Percentiles rank a stretch among this genome's conserved stretches.
These are phyloP conservation scores for Dioscorea alata DNA, from an alignment of 106 monocot genomes.

Conservation along the genomic window DNA sequence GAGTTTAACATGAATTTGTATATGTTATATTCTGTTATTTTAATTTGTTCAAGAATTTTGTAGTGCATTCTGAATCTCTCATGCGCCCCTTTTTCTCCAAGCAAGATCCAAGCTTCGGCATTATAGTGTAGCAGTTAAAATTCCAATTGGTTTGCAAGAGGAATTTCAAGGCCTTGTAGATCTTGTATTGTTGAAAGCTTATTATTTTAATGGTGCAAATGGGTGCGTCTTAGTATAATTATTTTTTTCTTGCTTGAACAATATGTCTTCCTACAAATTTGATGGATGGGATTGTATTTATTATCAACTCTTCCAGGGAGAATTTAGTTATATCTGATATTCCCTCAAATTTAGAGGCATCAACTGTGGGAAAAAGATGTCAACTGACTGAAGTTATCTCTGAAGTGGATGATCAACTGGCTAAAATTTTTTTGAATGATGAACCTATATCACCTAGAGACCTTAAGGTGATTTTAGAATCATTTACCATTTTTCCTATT, in stretches of 20 bases:
- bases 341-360: slow-evolving; percentile 54
- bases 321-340: slow-evolving; percentile 65
- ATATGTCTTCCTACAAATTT: too few relatives aligned
- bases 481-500: too few relatives aligned
- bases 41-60: too few relatives aligned
- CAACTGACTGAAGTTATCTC: slow-evolving; percentile 96
- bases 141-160: slow-evolving; percentile 95
- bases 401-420: slow-evolving; percentile 95
- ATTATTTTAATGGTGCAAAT: slow-evolving; percentile 78
- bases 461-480: slow-evolving; percentile 47
- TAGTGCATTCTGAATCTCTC: too few relatives aligned
- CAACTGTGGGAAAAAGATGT: slow-evolving; percentile 64
- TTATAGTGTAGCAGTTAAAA: slow-evolving; percentile 92
- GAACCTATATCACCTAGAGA: slow-evolving; percentile 67
- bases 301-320: slow-evolving; percentile 43
- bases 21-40: too few relatives aligned
- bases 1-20: too few relatives aligned
- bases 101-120: slow-evolving; percentile 95
- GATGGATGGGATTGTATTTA: too few relatives aligned
- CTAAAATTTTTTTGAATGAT: slow-evolving; percentile 89
- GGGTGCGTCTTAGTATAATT: slow-evolving; percentile 36
- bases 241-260: too few relatives aligned
- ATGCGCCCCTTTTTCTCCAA: slow-evolving; percentile 25
- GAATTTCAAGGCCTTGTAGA: slow-evolving; percentile 96
- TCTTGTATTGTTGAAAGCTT: slow-evolving; percentile 89